Evolutionary conservation across 106 monocot genomes (phyloP), one percentile per base, ranked within the genome.

Genomic region (Iris macrosiphon): DNA sequence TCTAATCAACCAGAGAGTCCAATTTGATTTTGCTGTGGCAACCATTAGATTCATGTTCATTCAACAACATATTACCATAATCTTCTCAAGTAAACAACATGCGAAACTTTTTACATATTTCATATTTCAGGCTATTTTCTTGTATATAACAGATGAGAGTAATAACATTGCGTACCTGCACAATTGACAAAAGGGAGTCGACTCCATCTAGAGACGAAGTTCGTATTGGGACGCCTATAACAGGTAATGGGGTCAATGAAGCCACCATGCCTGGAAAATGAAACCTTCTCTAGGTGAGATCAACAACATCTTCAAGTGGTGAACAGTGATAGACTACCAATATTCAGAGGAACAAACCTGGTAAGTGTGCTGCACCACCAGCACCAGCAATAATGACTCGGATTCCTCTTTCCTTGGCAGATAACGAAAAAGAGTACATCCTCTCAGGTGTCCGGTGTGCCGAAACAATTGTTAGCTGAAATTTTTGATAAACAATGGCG

Each of bases 321-420:
- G 43, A 59, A 60, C n/a, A 2, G 30, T 31, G 15, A 6, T n/a
- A n/a, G n/a, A n/a, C n/a, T n/a, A n/a, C 32, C 13, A 13, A 11
- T 25, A 38, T 16, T 24, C 7, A 33, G 3, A 9, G 11, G 49
- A 24, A 19, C 49, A 40, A 55, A 91, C 96, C 96, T 67, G 90
- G 96, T 59, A 98, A 86, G 61, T 98, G 96, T 59, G 90, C 90
- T 26, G 96, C 96, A 46, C 96, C 96, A 66, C 96, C 90, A 39
- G 96, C 96, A 64, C 96, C 96, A 62, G 96, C 90, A 68, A 96
- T 98, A 40, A 98, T 98, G 29, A 73, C 71, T 40, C 63, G 71
- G 50, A 98, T 70, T 19, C 96, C 96, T 51, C 90, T 74, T 31
- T 87, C 77, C 49, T 75, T 83, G 60, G 90, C 90, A 57, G 90